phyloP scores from a whole-genome alignment of 2,329 filamentous ascomycete genomes.

The Aspergillus costaricaensis region DNA sequence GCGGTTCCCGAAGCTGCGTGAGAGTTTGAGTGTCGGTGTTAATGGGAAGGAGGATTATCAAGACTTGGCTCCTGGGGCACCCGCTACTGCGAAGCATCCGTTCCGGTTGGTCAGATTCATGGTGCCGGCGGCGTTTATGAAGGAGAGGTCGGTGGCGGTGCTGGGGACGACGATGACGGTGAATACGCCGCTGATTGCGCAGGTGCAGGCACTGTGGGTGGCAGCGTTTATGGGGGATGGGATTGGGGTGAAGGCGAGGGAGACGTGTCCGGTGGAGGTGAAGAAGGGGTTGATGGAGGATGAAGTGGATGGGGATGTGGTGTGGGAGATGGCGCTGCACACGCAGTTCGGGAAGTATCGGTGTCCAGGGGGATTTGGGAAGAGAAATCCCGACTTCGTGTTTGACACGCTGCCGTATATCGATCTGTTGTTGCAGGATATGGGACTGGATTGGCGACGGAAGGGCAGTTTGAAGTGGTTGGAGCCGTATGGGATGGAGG shows the following conservation, averaged over 20 bases:
- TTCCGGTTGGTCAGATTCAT: conserved; percentile 53
- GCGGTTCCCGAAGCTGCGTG: conserved; percentile 52
- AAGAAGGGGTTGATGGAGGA: neutral
- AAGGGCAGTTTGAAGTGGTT: conserved; percentile 39
- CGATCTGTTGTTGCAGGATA: conserved; percentile 66
- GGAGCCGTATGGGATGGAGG: conserved; percentile 41
- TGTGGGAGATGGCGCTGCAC: conserved; percentile 62
- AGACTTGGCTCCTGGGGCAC: conserved; percentile 36
- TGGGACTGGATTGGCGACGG: conserved; percentile 57
- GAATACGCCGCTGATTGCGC: conserved; percentile 48
- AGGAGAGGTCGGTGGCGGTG: conserved; percentile 52
- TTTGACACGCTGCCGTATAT: conserved; percentile 76
- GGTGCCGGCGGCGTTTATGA: conserved; percentile 45
- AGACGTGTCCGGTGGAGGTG: conserved; percentile 25
- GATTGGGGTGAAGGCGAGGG: conserved; percentile 40
- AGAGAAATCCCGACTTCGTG: conserved; percentile 61
- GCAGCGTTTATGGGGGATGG: conserved; percentile 63
- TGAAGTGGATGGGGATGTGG: conserved; percentile 37
- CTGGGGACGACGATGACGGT: conserved; percentile 51
- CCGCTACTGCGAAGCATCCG: conserved; percentile 45
- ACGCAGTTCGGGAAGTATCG: conserved; percentile 70
- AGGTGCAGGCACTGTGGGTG: conserved; percentile 62
- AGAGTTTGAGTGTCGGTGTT: conserved; percentile 38
- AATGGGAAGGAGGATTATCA: conserved; percentile 16
- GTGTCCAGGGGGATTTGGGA: conserved; percentile 63